Percentiles rank a stretch among this genome's conserved stretches.
Conservation (phyloP, 805 yeast species). For the Starmerella bombicola region DNA sequence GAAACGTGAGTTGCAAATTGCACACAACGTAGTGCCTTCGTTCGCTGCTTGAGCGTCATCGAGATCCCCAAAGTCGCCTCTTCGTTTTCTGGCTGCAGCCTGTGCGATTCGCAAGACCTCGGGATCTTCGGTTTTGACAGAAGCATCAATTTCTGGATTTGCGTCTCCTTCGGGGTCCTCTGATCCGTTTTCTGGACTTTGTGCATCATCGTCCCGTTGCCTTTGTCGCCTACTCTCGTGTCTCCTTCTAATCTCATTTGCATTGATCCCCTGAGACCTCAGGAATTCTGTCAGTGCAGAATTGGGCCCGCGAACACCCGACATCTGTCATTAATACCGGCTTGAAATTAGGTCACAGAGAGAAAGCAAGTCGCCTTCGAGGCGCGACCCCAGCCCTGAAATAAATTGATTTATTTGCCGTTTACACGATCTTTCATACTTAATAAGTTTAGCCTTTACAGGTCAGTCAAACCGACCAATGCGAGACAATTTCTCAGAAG, state of each 20-base stretch:
- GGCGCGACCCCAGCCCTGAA: too few species aligned
- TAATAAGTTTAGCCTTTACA: too few species aligned
- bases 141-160: constrained; percentile 14
- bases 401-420: too few species aligned
- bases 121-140: constrained; percentile 19
- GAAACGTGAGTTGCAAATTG: constrained; percentile 48
- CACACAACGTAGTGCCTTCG: constrained; percentile 49
- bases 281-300: constrained; percentile 84
- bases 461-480: too few species aligned
- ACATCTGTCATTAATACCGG: too few species aligned
- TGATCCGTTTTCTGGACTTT: constrained; percentile 6
- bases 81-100: constrained; percentile 23
- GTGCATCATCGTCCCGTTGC: constrained; percentile 7
- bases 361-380: too few species aligned
- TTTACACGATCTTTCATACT: too few species aligned
- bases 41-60: constrained; percentile 16
- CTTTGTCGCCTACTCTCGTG: constrained; percentile 18
- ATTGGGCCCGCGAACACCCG: constrained; percentile 37
- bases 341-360: too few species aligned
- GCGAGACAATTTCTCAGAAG: too few species aligned
- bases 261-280: constrained; percentile 77
- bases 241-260: constrained; percentile 53
- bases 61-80: constrained; percentile 17
- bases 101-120: constrained; percentile 21
- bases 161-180: constrained; percentile 29